phyloP scores from a whole-genome alignment of 2,329 filamentous ascomycete species.

The Shiraia bambusicola region DNA sequence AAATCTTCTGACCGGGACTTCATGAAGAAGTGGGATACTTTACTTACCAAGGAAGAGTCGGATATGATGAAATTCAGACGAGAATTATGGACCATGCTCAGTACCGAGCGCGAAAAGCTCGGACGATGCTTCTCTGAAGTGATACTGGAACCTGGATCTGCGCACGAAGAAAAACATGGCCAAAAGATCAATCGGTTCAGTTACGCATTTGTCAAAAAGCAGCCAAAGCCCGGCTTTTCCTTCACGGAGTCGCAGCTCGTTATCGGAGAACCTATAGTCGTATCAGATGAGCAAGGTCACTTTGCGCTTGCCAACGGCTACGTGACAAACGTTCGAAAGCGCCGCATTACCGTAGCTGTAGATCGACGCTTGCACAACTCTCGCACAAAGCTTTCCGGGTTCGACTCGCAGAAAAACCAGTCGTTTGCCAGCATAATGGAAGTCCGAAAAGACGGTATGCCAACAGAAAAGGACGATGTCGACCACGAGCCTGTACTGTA shows the following conservation, averaged over 20 bases:
- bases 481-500: constrained; percentile 66
- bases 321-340: constrained; percentile 73
- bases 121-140: constrained; percentile 90
- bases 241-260: constrained; percentile 89
- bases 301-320: constrained; percentile 94
- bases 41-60: constrained; percentile 92
- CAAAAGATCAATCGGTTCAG: constrained; percentile 88
- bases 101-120: constrained; percentile 80
- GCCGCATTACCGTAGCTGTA: constrained; percentile 81
- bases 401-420: constrained; percentile 76
- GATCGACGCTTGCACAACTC: constrained; percentile 88
- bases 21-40: constrained; percentile 90
- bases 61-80: constrained; percentile 83
- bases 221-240: constrained; percentile 64
- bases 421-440: constrained; percentile 92
- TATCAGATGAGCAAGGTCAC: constrained; percentile 92
- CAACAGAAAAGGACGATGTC: constrained; percentile 35
- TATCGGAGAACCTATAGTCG: constrained; percentile 88
- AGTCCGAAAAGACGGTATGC: constrained; percentile 58
- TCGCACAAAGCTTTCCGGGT: constrained; percentile 71
- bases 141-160: constrained; percentile 76
- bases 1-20: constrained; percentile 74
- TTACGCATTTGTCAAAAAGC: constrained; percentile 80
- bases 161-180: constrained; percentile 66
- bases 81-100: constrained; percentile 96